Evolutionary conservation across 2,329 filamentous ascomycete species (phyloP).

Genomic region (Colletotrichum sp.): DNA sequence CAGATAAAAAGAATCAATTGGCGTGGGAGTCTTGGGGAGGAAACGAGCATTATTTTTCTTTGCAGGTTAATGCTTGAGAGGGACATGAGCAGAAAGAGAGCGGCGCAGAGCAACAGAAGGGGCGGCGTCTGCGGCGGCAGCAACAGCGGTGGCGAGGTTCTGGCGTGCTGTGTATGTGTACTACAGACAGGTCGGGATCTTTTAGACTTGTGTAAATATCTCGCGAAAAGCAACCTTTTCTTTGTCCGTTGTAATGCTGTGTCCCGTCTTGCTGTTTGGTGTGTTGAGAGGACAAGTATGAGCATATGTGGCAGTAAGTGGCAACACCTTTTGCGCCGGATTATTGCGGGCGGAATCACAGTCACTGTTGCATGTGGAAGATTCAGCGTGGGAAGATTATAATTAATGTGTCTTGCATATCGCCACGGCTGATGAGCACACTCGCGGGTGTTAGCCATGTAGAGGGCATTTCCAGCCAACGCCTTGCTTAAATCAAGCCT

Average conservation of each 20-base stretch:
- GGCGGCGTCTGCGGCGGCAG: neutral
- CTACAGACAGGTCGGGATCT: slow-evolving; percentile 17
- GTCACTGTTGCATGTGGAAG: neutral
- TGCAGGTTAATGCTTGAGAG: neutral
- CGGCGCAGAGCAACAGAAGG: neutral
- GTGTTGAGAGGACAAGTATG: neutral
- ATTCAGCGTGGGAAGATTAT: neutral
- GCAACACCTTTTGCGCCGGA: neutral
- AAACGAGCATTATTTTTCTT: neutral
- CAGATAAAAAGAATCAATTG: slow-evolving; percentile 58
- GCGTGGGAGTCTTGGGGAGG: neutral
- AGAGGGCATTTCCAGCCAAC: neutral
- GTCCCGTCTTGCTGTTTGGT: neutral
- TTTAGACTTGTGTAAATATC: slow-evolving; percentile 21
- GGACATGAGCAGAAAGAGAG: neutral
- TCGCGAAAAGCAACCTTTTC: slow-evolving; percentile 20
- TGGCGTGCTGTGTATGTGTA: slow-evolving; percentile 15
- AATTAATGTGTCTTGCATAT: neutral
- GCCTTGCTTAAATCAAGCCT: slow-evolving; percentile 6
- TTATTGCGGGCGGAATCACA: neutral
- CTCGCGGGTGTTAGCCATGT: neutral
- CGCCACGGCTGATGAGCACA: neutral
- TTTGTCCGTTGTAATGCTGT: slow-evolving; percentile 4
- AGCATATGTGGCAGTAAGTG: neutral
- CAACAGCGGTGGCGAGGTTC: neutral